phyloP scores from a whole-genome alignment of 2,329 filamentous ascomycete genomes.

The Colletotrichum lupini region DNA sequence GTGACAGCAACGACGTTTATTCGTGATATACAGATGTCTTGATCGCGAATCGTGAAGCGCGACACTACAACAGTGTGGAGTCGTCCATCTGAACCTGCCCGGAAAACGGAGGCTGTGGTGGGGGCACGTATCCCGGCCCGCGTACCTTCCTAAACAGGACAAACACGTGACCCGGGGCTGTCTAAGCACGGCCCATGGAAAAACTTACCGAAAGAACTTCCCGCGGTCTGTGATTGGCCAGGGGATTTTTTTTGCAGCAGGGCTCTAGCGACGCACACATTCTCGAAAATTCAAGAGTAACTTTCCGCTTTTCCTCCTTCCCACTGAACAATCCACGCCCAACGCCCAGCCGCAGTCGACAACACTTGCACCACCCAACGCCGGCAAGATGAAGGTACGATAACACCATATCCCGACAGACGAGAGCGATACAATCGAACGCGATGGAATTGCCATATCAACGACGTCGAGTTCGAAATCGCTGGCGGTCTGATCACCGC shows the following conservation, averaged over 20 bases:
- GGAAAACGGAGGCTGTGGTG: neutral
- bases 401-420: neutral
- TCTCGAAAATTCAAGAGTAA: slow-evolving; percentile 46
- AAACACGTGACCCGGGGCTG: slow-evolving; percentile 20
- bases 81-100: neutral
- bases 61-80: neutral
- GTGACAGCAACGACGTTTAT: neutral
- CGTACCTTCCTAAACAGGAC: slow-evolving; percentile 1
- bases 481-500: neutral
- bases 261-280: slow-evolving; percentile 49
- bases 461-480: neutral
- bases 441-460: neutral
- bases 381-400: slow-evolving; percentile 62
- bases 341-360: slow-evolving; percentile 52
- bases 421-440: neutral
- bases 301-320: slow-evolving; percentile 38
- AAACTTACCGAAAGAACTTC: neutral
- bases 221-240: slow-evolving; percentile 45
- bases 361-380: slow-evolving; percentile 57
- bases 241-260: slow-evolving; percentile 17
- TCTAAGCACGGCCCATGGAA: neutral
- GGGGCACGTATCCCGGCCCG: neutral
- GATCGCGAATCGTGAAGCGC: neutral
- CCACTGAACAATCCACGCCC: slow-evolving; percentile 47
- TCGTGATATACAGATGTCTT: neutral